Evolutionary conservation across 2,329 filamentous ascomycete genomes (phyloP).

Genomic region (Diaporthe velutina): DNA sequence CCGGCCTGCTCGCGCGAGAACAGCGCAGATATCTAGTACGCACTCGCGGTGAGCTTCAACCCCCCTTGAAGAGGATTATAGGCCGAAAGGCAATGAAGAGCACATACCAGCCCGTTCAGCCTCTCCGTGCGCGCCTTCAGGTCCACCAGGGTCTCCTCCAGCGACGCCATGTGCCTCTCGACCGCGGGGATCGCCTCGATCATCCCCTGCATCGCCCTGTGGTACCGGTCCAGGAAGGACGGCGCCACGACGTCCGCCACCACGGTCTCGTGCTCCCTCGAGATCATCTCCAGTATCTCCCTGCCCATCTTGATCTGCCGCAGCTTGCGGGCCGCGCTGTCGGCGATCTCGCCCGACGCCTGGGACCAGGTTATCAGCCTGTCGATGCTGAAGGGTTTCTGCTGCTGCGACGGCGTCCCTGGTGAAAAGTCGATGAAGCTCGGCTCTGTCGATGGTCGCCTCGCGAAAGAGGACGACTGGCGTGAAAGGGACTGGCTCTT

Average conservation of each 20-base stretch:
- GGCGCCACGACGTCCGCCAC: slow-evolving; percentile 27
- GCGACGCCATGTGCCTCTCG: slow-evolving; percentile 42
- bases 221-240: slow-evolving; percentile 33
- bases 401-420: slow-evolving; percentile 6
- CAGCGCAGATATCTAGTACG: slow-evolving; percentile 43
- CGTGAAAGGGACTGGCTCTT: slow-evolving; percentile 10
- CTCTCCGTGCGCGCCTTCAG: slow-evolving; percentile 45
- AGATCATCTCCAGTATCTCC: slow-evolving; percentile 41
- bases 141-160: slow-evolving; percentile 44
- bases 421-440: slow-evolving; percentile 16
- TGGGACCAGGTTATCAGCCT: slow-evolving; percentile 41
- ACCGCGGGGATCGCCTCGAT: slow-evolving; percentile 44
- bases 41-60: slow-evolving; percentile 35
- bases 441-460: slow-evolving; percentile 19
- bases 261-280: slow-evolving; percentile 34
- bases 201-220: slow-evolving; percentile 41
- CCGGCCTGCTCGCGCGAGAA: slow-evolving; percentile 45
- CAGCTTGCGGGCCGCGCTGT: slow-evolving; percentile 43
- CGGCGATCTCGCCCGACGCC: slow-evolving; percentile 43
- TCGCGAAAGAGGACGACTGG: slow-evolving; percentile 8
- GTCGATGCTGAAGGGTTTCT: slow-evolving; percentile 31
- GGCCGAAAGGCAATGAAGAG: slow-evolving; percentile 29
- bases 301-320: slow-evolving; percentile 43
- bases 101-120: slow-evolving; percentile 44
- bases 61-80: slow-evolving; percentile 34